Evolutionary conservation across 2,329 filamentous ascomycete species (phyloP).

Genomic region (Exophiala aquamarina): DNA sequence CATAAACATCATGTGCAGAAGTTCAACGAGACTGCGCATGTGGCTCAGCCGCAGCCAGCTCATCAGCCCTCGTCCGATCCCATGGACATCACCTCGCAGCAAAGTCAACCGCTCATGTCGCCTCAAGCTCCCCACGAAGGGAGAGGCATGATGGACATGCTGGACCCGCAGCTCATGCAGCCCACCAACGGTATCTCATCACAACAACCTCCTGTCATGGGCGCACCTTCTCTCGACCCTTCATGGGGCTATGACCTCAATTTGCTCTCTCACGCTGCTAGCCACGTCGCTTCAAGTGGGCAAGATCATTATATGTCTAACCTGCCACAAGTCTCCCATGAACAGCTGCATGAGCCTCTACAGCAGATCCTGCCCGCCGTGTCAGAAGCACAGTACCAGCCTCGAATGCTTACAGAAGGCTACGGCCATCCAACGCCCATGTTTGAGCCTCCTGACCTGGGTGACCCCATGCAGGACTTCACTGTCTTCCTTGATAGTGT

Average conservation of each 20-base stretch:
- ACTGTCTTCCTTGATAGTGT: conserved; percentile 50
- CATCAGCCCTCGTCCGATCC: conserved; percentile 19
- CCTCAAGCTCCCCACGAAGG: conserved; percentile 37
- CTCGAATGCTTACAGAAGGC: conserved; percentile 26
- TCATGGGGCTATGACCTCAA: conserved; percentile 53
- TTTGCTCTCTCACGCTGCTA: conserved; percentile 49
- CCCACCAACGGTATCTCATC: conserved; percentile 34
- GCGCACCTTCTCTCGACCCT: conserved; percentile 48
- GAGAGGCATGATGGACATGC: conserved; percentile 46
- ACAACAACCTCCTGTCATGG: conserved; percentile 41
- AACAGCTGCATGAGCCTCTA: conserved; percentile 26
- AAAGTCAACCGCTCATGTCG: conserved; percentile 35
- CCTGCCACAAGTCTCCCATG: conserved; percentile 25
- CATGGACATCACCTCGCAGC: conserved; percentile 27
- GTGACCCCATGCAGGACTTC: conserved; percentile 51
- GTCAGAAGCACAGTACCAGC: conserved; percentile 26
- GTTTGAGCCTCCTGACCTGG: conserved; percentile 46
- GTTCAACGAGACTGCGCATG: conserved; percentile 15
- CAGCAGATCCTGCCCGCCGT: conserved; percentile 25
- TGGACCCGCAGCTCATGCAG: conserved; percentile 44
- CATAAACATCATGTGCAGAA: conserved; percentile 27
- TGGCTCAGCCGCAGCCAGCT: conserved; percentile 9
- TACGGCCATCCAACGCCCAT: conserved; percentile 33
- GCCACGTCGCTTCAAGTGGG: conserved; percentile 49
- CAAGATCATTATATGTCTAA: conserved; percentile 33